Percentiles rank a stretch among this genome's conserved stretches.
These are phyloP conservation scores for Purpureocillium takamizusanense DNA, from an alignment of 2,329 filamentous ascomycete genomes.

Conservation along the genomic window DNA sequence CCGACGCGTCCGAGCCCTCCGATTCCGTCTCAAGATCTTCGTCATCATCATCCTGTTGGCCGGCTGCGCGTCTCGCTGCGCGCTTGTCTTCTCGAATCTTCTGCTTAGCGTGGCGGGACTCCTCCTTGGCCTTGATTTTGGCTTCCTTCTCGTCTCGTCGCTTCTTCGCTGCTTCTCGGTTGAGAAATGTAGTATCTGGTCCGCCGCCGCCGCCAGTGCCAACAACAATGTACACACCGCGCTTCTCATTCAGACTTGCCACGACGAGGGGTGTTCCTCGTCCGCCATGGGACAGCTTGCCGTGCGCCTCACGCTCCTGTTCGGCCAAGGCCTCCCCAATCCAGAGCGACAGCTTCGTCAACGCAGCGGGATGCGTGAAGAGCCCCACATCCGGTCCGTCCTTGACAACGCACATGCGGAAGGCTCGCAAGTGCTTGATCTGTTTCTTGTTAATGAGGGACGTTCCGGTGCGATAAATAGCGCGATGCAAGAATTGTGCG, in stretches of 20 bases:
- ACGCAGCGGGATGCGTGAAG: slow-evolving; percentile 84
- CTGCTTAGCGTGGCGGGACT: slow-evolving; percentile 45
- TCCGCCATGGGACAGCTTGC: slow-evolving; percentile 57
- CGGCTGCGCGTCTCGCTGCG: slow-evolving; percentile 41
- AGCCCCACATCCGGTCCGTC: slow-evolving; percentile 86
- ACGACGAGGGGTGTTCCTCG: slow-evolving; percentile 81
- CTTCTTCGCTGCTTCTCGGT: slow-evolving; percentile 57
- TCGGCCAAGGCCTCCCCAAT: slow-evolving; percentile 86
- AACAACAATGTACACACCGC: slow-evolving; percentile 85
- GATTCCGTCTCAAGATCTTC: slow-evolving; percentile 39
- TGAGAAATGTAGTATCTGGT: slow-evolving; percentile 59
- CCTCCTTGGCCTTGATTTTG: slow-evolving; percentile 54
- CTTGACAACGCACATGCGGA: slow-evolving; percentile 92
- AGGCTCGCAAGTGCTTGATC: slow-evolving; percentile 84
- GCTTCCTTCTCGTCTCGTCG: slow-evolving; percentile 53
- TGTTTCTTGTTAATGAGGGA: slow-evolving; percentile 87
- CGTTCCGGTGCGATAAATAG: slow-evolving; percentile 88
- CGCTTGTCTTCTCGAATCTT: slow-evolving; percentile 52
- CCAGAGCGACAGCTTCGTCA: slow-evolving; percentile 92
- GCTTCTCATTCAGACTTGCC: slow-evolving; percentile 76
- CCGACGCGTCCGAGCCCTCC: slow-evolving; percentile 29
- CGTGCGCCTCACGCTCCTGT: slow-evolving; percentile 70
- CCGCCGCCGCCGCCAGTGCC: slow-evolving; percentile 83
- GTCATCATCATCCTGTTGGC: slow-evolving; percentile 33
- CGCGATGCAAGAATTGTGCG: slow-evolving; percentile 81